Base-by-base conservation (phyloP, 2,329 filamentous ascomycete species). In the Fonsecaea erecta region DNA sequence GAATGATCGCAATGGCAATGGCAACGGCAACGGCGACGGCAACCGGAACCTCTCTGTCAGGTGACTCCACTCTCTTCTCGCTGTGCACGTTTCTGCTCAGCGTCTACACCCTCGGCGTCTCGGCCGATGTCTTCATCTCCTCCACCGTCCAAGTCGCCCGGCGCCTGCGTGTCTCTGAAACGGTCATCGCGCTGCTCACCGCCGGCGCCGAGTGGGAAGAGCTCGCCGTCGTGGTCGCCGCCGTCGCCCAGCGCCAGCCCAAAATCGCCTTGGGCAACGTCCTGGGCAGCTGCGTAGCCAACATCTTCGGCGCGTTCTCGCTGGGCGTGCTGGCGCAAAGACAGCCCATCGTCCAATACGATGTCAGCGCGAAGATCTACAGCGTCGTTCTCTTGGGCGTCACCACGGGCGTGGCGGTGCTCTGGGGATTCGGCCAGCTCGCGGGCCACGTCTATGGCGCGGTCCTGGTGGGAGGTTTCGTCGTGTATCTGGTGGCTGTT, bases 171-270 rank as follows among this genome's bases (percentile, higher is more conserved):
- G 74, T 86, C 12, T 79, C 82, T 1, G 77, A 79, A 32, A 81
- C 81, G 2, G 59, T 85, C 28, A 79, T 86, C 66, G 81, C 78
- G 3, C 76, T 86, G 7, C 74, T 86, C 37, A 85, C 83, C 2
- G 82, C 80, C 12, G 83, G 83, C 18, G 82, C 79, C 48, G 83
- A 85, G 75, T 86, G 81, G 78, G 84, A 86, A 78, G 83, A 85
- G 64, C 78, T 84, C 34, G 79, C 77, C 1, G 82, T 86, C 0
- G 79, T 85, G 1, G 68, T 84, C 11, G 79, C 81, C 21, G 79
- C 82, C 8, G 75, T 85, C 34, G 74, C 78, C 2, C 82, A 80
- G 59, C 73, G 77, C 30, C 81, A 79, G 26, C 76, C 78, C 0
- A 79, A 82, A 1, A 74, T 85, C 7, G 83, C 83, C 9, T 70